Percentiles rank a stretch among this genome's conserved stretches.
These are phyloP conservation scores for Funneliformis geosporum DNA, from an alignment of 192 early-diverging fungal species.

Conservation along the genomic window DNA sequence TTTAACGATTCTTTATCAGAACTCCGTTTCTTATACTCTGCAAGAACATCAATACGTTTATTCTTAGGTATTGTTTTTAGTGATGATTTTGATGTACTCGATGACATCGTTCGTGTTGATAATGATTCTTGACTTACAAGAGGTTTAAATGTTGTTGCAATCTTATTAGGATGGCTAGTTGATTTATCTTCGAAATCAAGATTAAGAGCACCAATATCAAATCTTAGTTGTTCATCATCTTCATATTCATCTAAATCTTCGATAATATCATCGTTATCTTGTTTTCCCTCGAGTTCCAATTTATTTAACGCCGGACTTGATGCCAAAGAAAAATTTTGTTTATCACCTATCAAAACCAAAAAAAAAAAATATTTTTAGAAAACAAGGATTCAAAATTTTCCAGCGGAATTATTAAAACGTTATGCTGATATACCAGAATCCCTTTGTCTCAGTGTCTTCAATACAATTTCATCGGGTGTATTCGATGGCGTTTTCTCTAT, in stretches of 20 bases:
- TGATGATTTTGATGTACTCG: slow-evolving; percentile 27
- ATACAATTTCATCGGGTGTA: too few species aligned
- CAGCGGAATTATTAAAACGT: too few species aligned
- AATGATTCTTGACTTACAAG: background rate
- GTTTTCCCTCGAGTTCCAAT: background rate
- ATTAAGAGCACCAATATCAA: slow-evolving; percentile 40
- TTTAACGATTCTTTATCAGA: slow-evolving; percentile 74
- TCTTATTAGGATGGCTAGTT: background rate
- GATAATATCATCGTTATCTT: slow-evolving; percentile 37
- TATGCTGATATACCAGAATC: too few species aligned
- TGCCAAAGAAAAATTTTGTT: too few species aligned
- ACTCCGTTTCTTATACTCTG: slow-evolving; percentile 69
- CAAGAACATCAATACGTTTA: slow-evolving; percentile 68
- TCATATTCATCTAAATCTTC: slow-evolving; percentile 36
- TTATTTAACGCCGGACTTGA: too few species aligned
- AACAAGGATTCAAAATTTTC: too few species aligned
- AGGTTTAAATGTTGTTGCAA: background rate
- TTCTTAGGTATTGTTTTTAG: slow-evolving; percentile 40
- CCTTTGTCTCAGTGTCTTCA: too few species aligned
- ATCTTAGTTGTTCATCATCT: slow-evolving; percentile 41
- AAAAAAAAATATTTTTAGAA: too few species aligned
- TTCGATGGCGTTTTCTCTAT: too few species aligned
- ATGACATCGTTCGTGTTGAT: background rate
- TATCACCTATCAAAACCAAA: too few species aligned
- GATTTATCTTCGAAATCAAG: background rate